These are phyloP conservation scores for Taphrina wiesneri DNA, from an alignment of 1,139 yeast genomes.

Conservation along the genomic window DNA sequence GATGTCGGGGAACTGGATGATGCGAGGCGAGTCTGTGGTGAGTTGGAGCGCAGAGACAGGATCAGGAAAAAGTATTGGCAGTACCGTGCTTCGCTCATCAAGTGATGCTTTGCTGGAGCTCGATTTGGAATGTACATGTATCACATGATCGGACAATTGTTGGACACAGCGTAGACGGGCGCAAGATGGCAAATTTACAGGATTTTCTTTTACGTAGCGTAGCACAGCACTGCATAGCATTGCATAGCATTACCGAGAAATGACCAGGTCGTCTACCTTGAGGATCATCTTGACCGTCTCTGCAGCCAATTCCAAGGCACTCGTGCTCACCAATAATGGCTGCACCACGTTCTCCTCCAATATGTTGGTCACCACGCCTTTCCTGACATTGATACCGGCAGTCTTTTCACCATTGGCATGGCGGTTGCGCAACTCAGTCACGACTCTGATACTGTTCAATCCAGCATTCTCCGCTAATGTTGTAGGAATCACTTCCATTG, in stretches of 20 bases:
- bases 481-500: slow-evolving; percentile 93
- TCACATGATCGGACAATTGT: neutral
- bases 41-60: slow-evolving; percentile 61
- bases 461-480: slow-evolving; percentile 99
- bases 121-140: neutral
- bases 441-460: slow-evolving; percentile 87
- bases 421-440: slow-evolving; percentile 87
- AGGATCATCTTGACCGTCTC: slow-evolving; percentile 94
- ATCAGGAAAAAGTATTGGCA: slow-evolving; percentile 70
- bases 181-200: neutral
- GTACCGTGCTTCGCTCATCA: slow-evolving; percentile 14
- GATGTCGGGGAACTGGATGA: slow-evolving; percentile 44
- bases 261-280: slow-evolving; percentile 93
- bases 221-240: neutral
- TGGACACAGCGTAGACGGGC: neutral
- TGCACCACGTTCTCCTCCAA: slow-evolving; percentile 92
- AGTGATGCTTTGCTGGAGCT: neutral
- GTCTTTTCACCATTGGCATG: slow-evolving; percentile 88
- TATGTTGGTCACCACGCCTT: slow-evolving; percentile 90
- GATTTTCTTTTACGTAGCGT: neutral
- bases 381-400: slow-evolving; percentile 94
- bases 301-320: slow-evolving; percentile 90
- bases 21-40: slow-evolving; percentile 53
- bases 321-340: slow-evolving; percentile 90
- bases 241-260: slow-evolving; percentile 55